Base-by-base conservation (phyloP, 345 rosid genomes). In the Moricandia arvensis region DNA sequence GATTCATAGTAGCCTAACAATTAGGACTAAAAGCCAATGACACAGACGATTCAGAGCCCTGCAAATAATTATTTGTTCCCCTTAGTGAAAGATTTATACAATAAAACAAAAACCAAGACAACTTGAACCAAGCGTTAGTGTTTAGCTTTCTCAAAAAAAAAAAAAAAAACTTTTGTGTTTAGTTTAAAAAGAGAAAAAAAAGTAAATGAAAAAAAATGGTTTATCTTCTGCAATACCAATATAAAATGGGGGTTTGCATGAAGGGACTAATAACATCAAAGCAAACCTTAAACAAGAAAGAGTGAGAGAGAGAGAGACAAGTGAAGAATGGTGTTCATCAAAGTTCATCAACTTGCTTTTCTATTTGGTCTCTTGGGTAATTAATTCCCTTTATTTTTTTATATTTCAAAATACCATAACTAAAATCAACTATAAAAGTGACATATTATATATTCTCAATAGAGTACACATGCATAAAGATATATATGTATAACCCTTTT, bases 341-440 rank as follows among this genome's bases (percentile, higher is more conserved):
- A 73, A 0, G 55, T 54, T 73, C 79, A 84, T 74, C 68, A 73
- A 59, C 79, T 82, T 73, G 86, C 87, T 63, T 83, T 92, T 75
- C 62, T 87, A 29, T 87, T 87, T 79, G 96, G 96, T 43, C 83
- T 90, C 77, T 74, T 85, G 41, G 96, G 97, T 86, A 88, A 7
- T 68, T 26, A 3, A 12, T 5, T 55, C 7, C 8, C 21, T 26
- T 45, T 1, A 45, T 1, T 45, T 53, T 1, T 53, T 2, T 21
- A 21, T 21, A 5, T 10, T 12, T 29, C 43, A 13, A 30, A 18
- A 27, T 49, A 51, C 8, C 43, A 2, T 16, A 33, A 6, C 1
- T 15, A 60, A 24, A 59, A 11, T 15, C 31, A 26, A 12, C 35
- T 2, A 41, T 2, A 17, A 54, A 54, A 41, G 8, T 57, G 4